Evolutionary conservation across 257 asterid genomes (phyloP).

Genomic region (Nicotiana obtusifolia): DNA sequence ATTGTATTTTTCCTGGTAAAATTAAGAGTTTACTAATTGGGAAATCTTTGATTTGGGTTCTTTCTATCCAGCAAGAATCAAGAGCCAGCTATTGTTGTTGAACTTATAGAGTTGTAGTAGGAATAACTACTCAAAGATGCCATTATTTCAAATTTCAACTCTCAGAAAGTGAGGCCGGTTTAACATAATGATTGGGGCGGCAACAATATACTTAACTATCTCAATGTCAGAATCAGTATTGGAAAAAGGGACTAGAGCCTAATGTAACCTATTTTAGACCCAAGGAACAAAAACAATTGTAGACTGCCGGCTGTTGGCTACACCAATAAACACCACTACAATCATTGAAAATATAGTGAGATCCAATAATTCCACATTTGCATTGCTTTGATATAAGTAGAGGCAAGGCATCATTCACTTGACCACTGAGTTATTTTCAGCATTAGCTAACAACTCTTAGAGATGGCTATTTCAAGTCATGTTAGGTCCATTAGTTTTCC

Average conservation of each 20-base stretch:
- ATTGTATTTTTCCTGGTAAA: background rate
- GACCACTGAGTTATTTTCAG: background rate
- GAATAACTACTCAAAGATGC: background rate
- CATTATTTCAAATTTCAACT: background rate
- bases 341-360: background rate
- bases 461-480: constrained; percentile 42
- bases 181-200: constrained; percentile 1
- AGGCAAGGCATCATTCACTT: background rate
- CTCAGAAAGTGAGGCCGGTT: background rate
- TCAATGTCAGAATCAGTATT: background rate
- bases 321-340: constrained; percentile 1
- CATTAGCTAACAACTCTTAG: background rate
- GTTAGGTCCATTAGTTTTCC: constrained; percentile 56
- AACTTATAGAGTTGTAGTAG: background rate
- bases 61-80: background rate
- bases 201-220: background rate
- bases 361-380: background rate
- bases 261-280: background rate
- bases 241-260: background rate
- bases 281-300: background rate
- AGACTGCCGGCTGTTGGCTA: background rate
- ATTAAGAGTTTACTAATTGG: background rate
- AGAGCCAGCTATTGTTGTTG: constrained; percentile 5
- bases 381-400: background rate
- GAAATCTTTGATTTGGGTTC: background rate